phyloP scores from a whole-genome alignment of 139 green algal genomes.

The Chlorella sp. region DNA sequence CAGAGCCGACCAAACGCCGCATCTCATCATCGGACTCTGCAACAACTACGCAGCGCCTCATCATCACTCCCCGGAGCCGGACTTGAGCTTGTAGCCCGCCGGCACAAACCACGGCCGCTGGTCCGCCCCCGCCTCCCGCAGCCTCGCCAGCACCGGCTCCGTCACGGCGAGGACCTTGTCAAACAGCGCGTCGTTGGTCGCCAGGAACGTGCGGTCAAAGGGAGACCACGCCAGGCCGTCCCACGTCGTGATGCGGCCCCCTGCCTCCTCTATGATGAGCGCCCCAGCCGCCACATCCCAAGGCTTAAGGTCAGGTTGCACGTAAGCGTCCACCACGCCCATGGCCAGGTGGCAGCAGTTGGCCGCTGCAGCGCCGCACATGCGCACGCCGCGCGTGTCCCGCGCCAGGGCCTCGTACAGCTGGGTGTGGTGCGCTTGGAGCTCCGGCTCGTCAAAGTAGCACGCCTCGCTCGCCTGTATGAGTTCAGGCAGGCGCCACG shows the following conservation, averaged over 20 bases:
- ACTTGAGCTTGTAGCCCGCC: conserved; percentile 22
- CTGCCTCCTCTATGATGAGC: conserved; percentile 53
- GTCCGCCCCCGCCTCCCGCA: conserved; percentile 16
- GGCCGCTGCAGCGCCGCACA: conserved; percentile 31
- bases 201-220: conserved; percentile 50
- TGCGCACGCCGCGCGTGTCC: conserved; percentile 23
- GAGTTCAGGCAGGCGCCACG: no score
- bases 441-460: no score
- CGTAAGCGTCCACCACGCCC: conserved; percentile 44
- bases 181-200: conserved; percentile 43
- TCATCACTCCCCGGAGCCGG: no score
- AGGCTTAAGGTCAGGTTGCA: conserved; percentile 51
- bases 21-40: no score
- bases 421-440: background rate
- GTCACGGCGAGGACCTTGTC: conserved; percentile 31
- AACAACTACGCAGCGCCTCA: no score
- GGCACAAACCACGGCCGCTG: conserved; percentile 35
- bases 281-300: conserved; percentile 36
- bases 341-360: conserved; percentile 43
- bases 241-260: conserved; percentile 34
- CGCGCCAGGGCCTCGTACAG: conserved; percentile 18
- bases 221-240: conserved; percentile 47
- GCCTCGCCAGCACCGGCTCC: conserved; percentile 15
- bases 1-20: no score
- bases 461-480: no score